Conservation (phyloP, 2,329 filamentous ascomycete species). For the Akanthomyces dipterigenus region DNA sequence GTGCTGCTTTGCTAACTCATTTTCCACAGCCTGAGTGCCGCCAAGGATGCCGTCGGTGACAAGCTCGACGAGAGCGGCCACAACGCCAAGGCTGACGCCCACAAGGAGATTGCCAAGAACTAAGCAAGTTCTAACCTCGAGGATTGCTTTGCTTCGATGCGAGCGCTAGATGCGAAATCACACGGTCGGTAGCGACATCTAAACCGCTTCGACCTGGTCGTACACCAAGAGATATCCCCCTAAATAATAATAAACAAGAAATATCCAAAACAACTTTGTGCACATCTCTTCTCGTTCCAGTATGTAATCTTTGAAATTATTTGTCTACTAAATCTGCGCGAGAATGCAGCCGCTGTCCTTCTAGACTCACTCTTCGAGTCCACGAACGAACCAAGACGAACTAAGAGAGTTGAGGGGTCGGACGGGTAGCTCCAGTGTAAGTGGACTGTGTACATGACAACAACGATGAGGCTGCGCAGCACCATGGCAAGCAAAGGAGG, state of each 20-base stretch:
- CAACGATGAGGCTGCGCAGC: background rate
- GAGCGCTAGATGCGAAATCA: background rate
- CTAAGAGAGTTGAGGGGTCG: background rate
- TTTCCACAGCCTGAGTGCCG: conserved; percentile 32
- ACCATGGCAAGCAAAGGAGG: too few relatives aligned
- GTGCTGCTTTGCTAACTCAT: conserved; percentile 22
- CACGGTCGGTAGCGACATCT: background rate
- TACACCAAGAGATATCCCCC: background rate
- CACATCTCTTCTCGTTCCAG: background rate
- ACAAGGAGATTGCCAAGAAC: conserved; percentile 32
- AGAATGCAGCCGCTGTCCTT: too few relatives aligned
- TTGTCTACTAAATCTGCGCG: background rate
- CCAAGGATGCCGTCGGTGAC: conserved; percentile 44
- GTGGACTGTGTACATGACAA: background rate
- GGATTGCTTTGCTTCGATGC: background rate
- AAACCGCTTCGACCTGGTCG: background rate
- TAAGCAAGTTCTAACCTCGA: conserved; percentile 14
- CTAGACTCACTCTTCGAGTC: background rate
- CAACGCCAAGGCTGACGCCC: conserved; percentile 34
- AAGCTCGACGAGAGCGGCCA: conserved; percentile 38
- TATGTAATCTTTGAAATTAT: background rate
- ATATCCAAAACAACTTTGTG: background rate
- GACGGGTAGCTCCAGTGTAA: background rate
- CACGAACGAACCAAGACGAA: background rate
- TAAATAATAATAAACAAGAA: conserved; percentile 1